These are phyloP conservation scores for Strigomonas galati DNA, from an alignment of 208 protist species.

Conservation along the genomic window DNA sequence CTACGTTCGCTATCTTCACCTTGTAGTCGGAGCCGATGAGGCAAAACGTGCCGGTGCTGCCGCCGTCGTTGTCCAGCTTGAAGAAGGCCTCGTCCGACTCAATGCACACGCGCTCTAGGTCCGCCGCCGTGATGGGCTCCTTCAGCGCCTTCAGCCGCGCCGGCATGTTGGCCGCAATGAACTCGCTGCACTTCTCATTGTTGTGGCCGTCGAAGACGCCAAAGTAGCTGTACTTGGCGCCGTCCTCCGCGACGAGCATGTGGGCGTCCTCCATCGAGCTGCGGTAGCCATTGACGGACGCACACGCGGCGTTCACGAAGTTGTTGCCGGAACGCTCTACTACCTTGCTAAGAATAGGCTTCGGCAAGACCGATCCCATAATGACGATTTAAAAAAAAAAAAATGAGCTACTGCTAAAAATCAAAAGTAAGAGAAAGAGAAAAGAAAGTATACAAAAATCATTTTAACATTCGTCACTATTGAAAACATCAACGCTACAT, in stretches of 20 bases:
- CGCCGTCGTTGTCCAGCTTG: constrained; percentile 53
- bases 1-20: constrained; percentile 83
- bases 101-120: constrained; percentile 72
- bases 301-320: constrained; percentile 42
- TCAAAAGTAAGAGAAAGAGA: constrained; percentile 1
- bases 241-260: constrained; percentile 44
- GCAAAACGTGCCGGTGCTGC: constrained; percentile 82
- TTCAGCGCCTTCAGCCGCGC: constrained; percentile 43
- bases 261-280: constrained; percentile 90
- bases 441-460: constrained; percentile 15
- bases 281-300: constrained; percentile 79
- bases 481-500: no score
- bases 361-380: constrained; percentile 81
- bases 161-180: constrained; percentile 62
- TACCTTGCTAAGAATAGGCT: constrained; percentile 84
- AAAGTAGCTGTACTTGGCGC: constrained; percentile 46
- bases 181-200: constrained; percentile 72
- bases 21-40: constrained; percentile 32
- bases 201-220: constrained; percentile 92
- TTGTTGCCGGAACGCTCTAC: constrained; percentile 72
- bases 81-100: constrained; percentile 74
- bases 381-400: constrained; percentile 10
- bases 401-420: constrained; percentile 11
- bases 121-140: constrained; percentile 44
- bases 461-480: no score